Base-by-base conservation (phyloP, 208 protist genomes). In the Angomonas deanei region DNA sequence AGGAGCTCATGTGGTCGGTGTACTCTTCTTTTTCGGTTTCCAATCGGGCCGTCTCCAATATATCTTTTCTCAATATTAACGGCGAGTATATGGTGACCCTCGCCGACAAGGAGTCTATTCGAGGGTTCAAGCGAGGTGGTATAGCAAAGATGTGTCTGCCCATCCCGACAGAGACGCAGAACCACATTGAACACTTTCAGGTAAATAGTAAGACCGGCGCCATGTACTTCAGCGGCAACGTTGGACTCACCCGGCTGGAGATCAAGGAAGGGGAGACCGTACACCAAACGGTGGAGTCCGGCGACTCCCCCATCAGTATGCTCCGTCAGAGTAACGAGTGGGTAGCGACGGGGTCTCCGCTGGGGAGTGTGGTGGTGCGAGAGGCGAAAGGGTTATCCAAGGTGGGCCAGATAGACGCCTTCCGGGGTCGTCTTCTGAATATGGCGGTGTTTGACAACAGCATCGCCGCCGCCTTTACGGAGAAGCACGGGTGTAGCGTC, bases 1-100 rank as follows among this genome's bases (percentile, higher is more conserved):
- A 93, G 61, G 78, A 66, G 15, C 73, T 86, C 13, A 76, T 72
- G 23, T 95, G 85, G 82, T 70, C 80, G 10, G 55, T 74, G 19
- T 96, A 93, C 65, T 91, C 86, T 2, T 89, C 84, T 39, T 93
- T 96, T 59, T 80, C 75, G 33, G 85, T 82, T 3, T 86, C 83
- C 0, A 83, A 66, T 33, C 75, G 80, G 2, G 76, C 81, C 1
- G 76, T 75, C 28, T 73, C 66, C 4, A 80, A 68, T 52, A 86
- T 95, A 49, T 84, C 77, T 68, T 92, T 95, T 63, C 55, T 92
- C 27, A 67, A 70, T 42, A 64, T 72, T 31, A 70, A 70, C 39
- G 72, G 72, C 46, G 81, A 94, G 61, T 75, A 70, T 31, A 86
- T 92, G 72, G 89, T 88, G 24, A 89, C 74, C 0, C 73, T 93